Percentiles rank a stretch among this genome's conserved stretches.
phyloP scores from a whole-genome alignment of 768 basidiomycete species.

The Polyporus arcularius region DNA sequence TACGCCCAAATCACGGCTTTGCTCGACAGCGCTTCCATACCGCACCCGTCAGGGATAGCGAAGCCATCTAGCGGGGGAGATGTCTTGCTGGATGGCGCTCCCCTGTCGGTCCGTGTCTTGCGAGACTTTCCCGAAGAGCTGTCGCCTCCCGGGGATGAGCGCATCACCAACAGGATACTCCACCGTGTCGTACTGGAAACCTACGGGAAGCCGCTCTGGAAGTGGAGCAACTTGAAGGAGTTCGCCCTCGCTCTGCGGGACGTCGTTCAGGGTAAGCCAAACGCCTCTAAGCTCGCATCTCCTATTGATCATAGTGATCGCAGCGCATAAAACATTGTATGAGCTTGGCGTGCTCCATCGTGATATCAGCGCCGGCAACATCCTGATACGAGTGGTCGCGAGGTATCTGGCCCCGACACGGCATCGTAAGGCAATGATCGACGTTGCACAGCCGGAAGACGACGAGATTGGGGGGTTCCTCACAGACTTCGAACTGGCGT shows the following conservation, averaged over 20 bases:
- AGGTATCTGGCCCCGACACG: not conserved
- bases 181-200: too few relatives aligned
- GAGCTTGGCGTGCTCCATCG: not conserved
- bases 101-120: too few relatives aligned
- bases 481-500: not conserved
- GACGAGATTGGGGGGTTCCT: not conserved
- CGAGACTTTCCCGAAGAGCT: too few relatives aligned
- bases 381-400: not conserved
- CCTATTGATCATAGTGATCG: not conserved
- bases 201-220: too few relatives aligned
- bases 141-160: too few relatives aligned
- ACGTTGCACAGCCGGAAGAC: not conserved
- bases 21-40: not conserved
- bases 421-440: not conserved
- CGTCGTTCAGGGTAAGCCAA: too few relatives aligned
- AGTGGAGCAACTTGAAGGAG: too few relatives aligned
- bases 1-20: not conserved
- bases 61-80: too few relatives aligned
- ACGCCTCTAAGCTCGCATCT: too few relatives aligned
- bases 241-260: too few relatives aligned
- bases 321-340: not conserved
- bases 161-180: too few relatives aligned
- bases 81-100: too few relatives aligned
- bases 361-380: not conserved
- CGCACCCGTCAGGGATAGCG: not conserved